These are phyloP conservation scores for Pseudonectria buxi DNA, from an alignment of 2,329 filamentous ascomycete species.

Conservation along the genomic window DNA sequence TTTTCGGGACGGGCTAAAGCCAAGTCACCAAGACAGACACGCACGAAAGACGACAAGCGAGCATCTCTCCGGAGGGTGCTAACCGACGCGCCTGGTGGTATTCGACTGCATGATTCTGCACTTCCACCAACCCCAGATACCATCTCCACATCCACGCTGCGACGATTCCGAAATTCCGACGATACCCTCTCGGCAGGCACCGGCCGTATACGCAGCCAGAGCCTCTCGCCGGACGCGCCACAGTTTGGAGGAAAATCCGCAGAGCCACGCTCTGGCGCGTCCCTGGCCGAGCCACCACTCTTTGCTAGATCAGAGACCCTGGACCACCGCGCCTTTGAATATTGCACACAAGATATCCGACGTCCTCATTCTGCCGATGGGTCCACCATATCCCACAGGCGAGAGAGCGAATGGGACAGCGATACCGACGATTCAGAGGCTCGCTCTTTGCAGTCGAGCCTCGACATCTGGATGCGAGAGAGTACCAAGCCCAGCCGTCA, in stretches of 20 bases:
- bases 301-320: slow-evolving; percentile 13
- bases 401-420: slow-evolving; percentile 38
- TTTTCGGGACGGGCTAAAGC: slow-evolving; percentile 9
- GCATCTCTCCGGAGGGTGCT: slow-evolving; percentile 42
- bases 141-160: slow-evolving; percentile 49
- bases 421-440: slow-evolving; percentile 35
- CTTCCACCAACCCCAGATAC: slow-evolving; percentile 55
- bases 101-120: slow-evolving; percentile 34
- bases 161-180: slow-evolving; percentile 43
- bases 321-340: slow-evolving; percentile 13
- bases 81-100: slow-evolving; percentile 38
- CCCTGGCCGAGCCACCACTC: slow-evolving; percentile 9
- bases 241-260: slow-evolving; percentile 9
- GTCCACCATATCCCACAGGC: slow-evolving; percentile 34
- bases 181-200: slow-evolving; percentile 35
- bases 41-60: slow-evolving; percentile 40
- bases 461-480: slow-evolving; percentile 54
- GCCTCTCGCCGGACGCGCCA: slow-evolving; percentile 24
- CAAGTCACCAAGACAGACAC: slow-evolving; percentile 16
- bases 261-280: slow-evolving; percentile 13
- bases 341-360: slow-evolving; percentile 19
- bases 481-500: slow-evolving; percentile 35
- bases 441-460: slow-evolving; percentile 40
- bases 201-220: slow-evolving; percentile 26
- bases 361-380: slow-evolving; percentile 43